A percentile compares a stretch with the other conserved stretches of the same genome.
These are phyloP conservation scores for Clarireedia hainanense DNA, from an alignment of 2,329 filamentous ascomycete species.

Conservation along the genomic window DNA sequence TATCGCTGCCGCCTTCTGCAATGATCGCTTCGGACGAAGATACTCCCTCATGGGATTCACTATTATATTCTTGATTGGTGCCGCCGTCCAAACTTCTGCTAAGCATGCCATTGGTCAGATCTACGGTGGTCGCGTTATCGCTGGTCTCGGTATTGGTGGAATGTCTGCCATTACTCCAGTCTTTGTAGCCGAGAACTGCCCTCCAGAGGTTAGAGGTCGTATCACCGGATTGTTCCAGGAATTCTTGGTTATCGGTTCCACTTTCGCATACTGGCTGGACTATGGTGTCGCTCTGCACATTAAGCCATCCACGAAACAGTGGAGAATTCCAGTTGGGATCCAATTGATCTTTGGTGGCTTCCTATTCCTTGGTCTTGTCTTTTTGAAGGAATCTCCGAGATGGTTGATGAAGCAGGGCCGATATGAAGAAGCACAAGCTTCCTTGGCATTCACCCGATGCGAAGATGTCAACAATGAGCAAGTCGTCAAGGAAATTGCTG, in stretches of 20 bases:
- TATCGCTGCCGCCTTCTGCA: constrained; percentile 41
- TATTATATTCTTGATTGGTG: constrained; percentile 32
- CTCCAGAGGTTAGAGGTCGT: constrained; percentile 34
- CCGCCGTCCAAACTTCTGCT: constrained; percentile 13
- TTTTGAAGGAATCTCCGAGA: constrained; percentile 41
- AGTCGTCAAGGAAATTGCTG: constrained; percentile 51
- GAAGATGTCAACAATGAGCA: constrained; percentile 47
- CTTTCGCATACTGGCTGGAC: constrained; percentile 51
- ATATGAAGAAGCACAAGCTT: constrained; percentile 46
- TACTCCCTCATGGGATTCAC: constrained; percentile 38
- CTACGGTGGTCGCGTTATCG: constrained; percentile 19
- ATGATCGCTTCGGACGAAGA: constrained; percentile 38
- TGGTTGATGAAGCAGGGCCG: constrained; percentile 61
- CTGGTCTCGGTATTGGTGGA: constrained; percentile 36
- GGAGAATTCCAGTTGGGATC: constrained; percentile 37
- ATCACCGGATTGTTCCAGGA: constrained; percentile 37
- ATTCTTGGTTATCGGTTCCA: constrained; percentile 32
- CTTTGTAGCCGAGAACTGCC: constrained; percentile 38
- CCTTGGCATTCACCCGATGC: constrained; percentile 50
- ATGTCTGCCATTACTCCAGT: constrained; percentile 40
- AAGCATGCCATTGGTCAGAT: constrained; percentile 16
- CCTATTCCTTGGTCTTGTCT: constrained; percentile 33
- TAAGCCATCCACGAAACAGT: constrained; percentile 32
- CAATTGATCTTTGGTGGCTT: constrained; percentile 19
- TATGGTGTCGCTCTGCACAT: constrained; percentile 28